A percentile compares a stretch with the other conserved stretches of the same genome.
Evolutionary conservation across 1,284 basidiomycete species (phyloP).

Genomic region (Stereum hirsutum): DNA sequence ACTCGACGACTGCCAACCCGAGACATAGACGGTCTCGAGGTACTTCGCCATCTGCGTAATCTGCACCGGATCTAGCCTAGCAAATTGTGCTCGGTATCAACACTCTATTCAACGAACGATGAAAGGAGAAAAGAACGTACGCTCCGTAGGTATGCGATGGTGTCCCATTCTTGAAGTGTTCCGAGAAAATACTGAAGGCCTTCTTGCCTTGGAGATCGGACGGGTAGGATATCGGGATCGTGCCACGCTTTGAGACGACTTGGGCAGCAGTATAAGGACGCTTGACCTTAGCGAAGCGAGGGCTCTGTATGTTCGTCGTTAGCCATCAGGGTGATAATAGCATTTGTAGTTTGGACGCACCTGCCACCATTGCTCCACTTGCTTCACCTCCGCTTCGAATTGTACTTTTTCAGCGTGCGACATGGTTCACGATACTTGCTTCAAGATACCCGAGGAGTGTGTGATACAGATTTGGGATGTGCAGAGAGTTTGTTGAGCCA

Average conservation of each 20-base stretch:
- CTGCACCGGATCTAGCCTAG: slow-evolving; percentile 92
- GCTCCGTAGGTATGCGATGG: slow-evolving; percentile 96
- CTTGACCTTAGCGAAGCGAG: slow-evolving; percentile 78
- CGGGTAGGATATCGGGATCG: slow-evolving; percentile 79
- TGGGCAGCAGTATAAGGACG: slow-evolving; percentile 91
- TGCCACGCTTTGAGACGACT: slow-evolving; percentile 92
- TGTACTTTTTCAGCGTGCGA: slow-evolving; percentile 41
- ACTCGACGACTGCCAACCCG: slow-evolving; percentile 94
- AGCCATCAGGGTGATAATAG: no score
- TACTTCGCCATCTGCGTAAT: slow-evolving; percentile 98
- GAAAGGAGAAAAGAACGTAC: slow-evolving; percentile 42
- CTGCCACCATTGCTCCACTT: slow-evolving; percentile 91
- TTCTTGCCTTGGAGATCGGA: slow-evolving; percentile 86
- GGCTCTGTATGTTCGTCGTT: slow-evolving; percentile 47
- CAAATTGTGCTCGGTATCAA: not conserved
- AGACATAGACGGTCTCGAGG: slow-evolving; percentile 97
- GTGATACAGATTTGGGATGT: slow-evolving; percentile 12
- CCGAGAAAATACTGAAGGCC: slow-evolving; percentile 63
- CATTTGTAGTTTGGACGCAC: no score
- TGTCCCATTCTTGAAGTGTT: slow-evolving; percentile 63
- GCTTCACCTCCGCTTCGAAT: slow-evolving; percentile 77
- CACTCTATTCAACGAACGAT: not conserved
- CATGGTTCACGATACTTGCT: no score
- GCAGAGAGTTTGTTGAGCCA: slow-evolving; percentile 2
- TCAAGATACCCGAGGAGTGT: no score